Percentiles rank a stretch among this genome's conserved stretches.
Conservation (phyloP, 805 yeast species). For the Yamadazyma sp. region DNA sequence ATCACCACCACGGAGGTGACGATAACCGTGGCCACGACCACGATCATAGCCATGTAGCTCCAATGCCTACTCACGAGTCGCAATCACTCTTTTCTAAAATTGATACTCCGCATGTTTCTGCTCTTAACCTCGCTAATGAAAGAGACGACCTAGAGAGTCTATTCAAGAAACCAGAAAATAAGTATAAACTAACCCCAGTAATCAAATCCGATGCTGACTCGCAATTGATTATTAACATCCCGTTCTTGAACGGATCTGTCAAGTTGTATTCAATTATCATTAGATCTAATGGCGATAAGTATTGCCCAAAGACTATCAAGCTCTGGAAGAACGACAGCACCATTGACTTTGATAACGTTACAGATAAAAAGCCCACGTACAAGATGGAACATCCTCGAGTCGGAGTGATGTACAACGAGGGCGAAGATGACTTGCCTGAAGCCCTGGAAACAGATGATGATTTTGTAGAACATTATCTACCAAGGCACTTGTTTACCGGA, state of each 20-base stretch:
- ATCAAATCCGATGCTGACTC: conserved; percentile 76
- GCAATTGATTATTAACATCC: conserved; percentile 74
- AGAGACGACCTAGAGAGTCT: conserved; percentile 50
- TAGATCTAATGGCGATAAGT: conserved; percentile 59
- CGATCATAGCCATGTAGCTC: conserved; percentile 48
- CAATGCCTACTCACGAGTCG: conserved; percentile 66
- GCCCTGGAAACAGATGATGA: conserved; percentile 36
- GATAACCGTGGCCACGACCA: conserved; percentile 34
- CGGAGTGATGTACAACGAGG: conserved; percentile 47
- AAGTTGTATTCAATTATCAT: conserved; percentile 72
- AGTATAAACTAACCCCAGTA: conserved; percentile 47
- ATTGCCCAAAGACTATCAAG: conserved; percentile 69
- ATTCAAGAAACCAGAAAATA: conserved; percentile 52
- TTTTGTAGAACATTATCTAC: conserved; percentile 80
- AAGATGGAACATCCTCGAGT: conserved; percentile 62
- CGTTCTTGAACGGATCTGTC: conserved; percentile 69
- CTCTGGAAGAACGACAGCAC: conserved; percentile 68
- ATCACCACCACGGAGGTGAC: conserved; percentile 25
- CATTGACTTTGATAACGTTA: conserved; percentile 71
- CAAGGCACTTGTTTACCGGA: conserved; percentile 72
- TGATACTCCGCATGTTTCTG: conserved; percentile 57
- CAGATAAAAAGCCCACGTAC: conserved; percentile 48
- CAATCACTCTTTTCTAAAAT: conserved; percentile 67
- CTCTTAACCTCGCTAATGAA: conserved; percentile 59
- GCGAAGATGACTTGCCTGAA: conserved; percentile 38